phyloP scores from a whole-genome alignment of 805 yeast species.

The Tetrapisispora taiwanensis region DNA sequence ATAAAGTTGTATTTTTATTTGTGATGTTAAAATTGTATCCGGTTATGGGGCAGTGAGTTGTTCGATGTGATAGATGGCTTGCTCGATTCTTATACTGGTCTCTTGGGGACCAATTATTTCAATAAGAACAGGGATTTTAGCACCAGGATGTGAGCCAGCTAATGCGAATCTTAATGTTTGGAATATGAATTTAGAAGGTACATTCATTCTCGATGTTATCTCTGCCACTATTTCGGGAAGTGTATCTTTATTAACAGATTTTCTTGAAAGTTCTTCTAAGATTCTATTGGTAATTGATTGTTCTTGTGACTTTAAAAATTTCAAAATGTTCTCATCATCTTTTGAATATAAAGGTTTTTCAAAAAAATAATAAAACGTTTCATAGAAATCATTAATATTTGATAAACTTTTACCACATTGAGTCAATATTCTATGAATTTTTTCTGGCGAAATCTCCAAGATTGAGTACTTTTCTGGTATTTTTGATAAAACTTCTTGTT shows the following conservation, averaged over 20 bases:
- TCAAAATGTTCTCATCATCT: constrained; percentile 9
- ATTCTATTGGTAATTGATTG: constrained; percentile 7
- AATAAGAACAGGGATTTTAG: constrained; percentile 49
- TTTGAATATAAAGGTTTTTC: constrained; percentile 17
- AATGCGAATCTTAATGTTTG: constrained; percentile 56
- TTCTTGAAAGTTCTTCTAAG: constrained; percentile 8
- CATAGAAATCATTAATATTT: constrained; percentile 43
- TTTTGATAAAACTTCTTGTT: constrained; percentile 24
- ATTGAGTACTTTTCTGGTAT: constrained; percentile 10
- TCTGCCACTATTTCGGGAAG: constrained; percentile 4
- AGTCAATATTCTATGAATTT: constrained; percentile 33
- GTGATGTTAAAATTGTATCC: background rate
- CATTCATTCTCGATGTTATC: background rate
- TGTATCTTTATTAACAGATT: constrained; percentile 2
- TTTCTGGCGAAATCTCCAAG: constrained; percentile 16
- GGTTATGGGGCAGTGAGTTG: background rate
- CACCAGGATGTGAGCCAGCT: constrained; percentile 61
- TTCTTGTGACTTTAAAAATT: constrained; percentile 22
- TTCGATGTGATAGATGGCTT: constrained; percentile 10
- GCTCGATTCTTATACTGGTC: constrained; percentile 18
- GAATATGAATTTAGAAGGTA: constrained; percentile 35
- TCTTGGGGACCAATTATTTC: constrained; percentile 43
- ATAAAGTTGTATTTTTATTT: too few relatives aligned
- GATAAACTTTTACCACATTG: constrained; percentile 41
- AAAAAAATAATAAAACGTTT: constrained; percentile 42